Evolutionary conservation across 441 rosid genomes (phyloP).

Genomic region (Arabidopsis hybrid): DNA sequence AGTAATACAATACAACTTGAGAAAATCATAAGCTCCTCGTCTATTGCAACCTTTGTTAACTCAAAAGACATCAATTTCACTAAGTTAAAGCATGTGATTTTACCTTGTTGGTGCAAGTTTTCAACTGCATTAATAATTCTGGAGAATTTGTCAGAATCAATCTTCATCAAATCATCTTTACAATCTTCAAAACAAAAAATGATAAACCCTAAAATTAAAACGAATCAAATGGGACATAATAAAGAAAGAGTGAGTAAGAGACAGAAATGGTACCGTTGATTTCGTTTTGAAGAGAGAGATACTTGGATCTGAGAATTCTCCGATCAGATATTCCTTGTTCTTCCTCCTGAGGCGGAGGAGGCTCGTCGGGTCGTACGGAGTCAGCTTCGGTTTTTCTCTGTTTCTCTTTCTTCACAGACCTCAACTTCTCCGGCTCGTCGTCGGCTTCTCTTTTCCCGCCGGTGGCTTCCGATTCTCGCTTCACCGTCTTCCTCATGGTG

Average conservation of each 20-base stretch:
- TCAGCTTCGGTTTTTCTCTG: neutral
- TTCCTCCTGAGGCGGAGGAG: conserved; percentile 23
- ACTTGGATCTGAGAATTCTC: conserved; percentile 42
- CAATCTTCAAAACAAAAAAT: conserved; percentile 40
- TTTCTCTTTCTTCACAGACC: conserved; percentile 34
- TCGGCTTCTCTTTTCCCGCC: conserved; percentile 11
- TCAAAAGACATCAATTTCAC: neutral
- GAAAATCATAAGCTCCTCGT: neutral
- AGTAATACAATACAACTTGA: neutral
- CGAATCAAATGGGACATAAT: neutral
- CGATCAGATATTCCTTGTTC: conserved; percentile 35
- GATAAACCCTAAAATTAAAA: neutral
- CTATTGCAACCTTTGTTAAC: neutral
- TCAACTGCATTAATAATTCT: conserved; percentile 49
- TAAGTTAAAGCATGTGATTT: neutral
- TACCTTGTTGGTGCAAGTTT: conserved; percentile 49
- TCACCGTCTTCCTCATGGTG: conserved; percentile 30
- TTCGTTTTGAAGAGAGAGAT: conserved; percentile 33
- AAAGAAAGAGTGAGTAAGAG: neutral
- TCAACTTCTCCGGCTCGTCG: conserved; percentile 20
- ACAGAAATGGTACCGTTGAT: conserved; percentile 22
- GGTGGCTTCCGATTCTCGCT: conserved; percentile 21
- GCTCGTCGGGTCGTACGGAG: neutral
- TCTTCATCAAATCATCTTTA: conserved; percentile 45
- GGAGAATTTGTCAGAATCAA: conserved; percentile 49